Evolutionary conservation across 352 stramenopile genomes (phyloP).

Genomic region (Peronospora destructor): DNA sequence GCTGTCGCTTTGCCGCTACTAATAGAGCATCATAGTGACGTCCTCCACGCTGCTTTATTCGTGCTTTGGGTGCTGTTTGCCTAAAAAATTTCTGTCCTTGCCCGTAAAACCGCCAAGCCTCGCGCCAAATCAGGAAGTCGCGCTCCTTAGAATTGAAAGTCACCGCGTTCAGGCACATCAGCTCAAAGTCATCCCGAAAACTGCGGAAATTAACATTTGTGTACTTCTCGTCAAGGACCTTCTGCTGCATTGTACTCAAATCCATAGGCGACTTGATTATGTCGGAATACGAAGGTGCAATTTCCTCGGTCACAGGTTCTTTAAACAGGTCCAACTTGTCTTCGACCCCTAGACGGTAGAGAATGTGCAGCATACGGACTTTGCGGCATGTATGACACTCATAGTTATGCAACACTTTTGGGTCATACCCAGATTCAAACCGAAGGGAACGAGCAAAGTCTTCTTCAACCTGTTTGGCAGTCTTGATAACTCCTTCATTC

Average conservation of each 20-base stretch:
- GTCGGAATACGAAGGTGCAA: constrained; percentile 90
- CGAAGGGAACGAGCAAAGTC: constrained; percentile 43
- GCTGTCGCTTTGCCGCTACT: constrained; percentile 64
- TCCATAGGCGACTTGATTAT: constrained; percentile 92
- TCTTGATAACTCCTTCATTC: constrained; percentile 34
- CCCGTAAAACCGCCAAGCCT: constrained; percentile 90
- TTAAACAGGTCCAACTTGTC: constrained; percentile 90
- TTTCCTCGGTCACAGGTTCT: constrained; percentile 88
- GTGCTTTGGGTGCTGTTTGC: constrained; percentile 61
- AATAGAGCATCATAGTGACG: constrained; percentile 66
- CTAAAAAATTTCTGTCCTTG: constrained; percentile 67
- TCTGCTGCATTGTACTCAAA: constrained; percentile 82
- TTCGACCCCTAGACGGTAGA: constrained; percentile 55
- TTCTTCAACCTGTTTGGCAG: constrained; percentile 57
- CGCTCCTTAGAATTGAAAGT: constrained; percentile 91
- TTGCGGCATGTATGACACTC: constrained; percentile 81
- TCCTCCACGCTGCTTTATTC: constrained; percentile 70
- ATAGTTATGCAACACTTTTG: constrained; percentile 69
- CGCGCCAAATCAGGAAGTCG: constrained; percentile 88
- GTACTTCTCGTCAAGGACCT: constrained; percentile 67
- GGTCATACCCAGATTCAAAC: constrained; percentile 64
- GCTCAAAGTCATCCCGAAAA: constrained; percentile 90
- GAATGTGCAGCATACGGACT: constrained; percentile 57
- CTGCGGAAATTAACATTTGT: constrained; percentile 60
- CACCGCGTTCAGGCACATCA: constrained; percentile 93